Evolutionary conservation across 1,284 basidiomycete genomes (phyloP).

Genomic region (Puccinia novopanici): DNA sequence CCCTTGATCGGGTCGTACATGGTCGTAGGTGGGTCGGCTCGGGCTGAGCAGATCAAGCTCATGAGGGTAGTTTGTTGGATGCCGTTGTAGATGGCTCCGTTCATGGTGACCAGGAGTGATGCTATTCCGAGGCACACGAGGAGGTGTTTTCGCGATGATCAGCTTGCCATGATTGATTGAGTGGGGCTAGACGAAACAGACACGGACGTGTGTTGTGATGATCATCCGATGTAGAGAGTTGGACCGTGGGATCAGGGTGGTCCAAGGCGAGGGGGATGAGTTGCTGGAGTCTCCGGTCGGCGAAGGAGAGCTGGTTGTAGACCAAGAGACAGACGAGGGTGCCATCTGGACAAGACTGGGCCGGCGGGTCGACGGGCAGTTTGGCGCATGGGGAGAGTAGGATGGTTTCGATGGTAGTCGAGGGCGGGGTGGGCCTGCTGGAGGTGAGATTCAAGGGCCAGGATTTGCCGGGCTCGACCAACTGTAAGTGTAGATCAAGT

Average conservation of each 20-base stretch:
- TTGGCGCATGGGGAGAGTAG: constrained; percentile 32
- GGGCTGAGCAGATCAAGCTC: constrained; percentile 10
- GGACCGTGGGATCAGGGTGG: background rate
- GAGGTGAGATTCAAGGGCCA: constrained; percentile 38
- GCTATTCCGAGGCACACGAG: constrained; percentile 1
- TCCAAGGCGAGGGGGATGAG: constrained; percentile 29
- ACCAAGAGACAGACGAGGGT: constrained; percentile 34
- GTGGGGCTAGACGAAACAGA: no score
- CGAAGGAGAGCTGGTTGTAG: constrained; percentile 13
- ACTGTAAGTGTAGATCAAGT: constrained; percentile 22
- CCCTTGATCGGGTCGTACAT: constrained; percentile 13
- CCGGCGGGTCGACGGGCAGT: background rate
- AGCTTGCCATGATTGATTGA: no score
- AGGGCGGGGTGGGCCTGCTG: constrained; percentile 21
- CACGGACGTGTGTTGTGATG: no score
- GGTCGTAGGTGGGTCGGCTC: background rate
- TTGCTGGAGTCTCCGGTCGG: constrained; percentile 19
- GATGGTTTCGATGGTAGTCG: constrained; percentile 24
- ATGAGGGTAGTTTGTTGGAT: constrained; percentile 22
- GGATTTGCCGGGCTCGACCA: no score
- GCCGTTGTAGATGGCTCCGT: constrained; percentile 20
- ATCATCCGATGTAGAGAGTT: background rate
- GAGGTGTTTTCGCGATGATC: no score
- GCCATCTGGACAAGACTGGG: constrained; percentile 22
- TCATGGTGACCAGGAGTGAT: background rate